phyloP scores from a whole-genome alignment of 75 land plant species.

The Isoetes taiwanensis region DNA sequence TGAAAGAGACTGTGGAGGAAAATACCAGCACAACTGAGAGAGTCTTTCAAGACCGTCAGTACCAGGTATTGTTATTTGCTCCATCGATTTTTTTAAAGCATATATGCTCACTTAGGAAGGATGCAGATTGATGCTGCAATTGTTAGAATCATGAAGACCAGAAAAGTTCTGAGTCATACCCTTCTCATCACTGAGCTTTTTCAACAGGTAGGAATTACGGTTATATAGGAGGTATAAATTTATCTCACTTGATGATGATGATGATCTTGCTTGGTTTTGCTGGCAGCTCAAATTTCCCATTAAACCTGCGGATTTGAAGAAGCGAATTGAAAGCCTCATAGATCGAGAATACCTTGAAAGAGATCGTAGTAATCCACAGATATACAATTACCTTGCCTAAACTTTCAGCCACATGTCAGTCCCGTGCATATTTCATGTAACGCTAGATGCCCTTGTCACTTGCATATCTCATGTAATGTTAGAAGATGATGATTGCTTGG shows the following conservation, averaged over 20 bases:
- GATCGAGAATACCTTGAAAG: constrained; percentile 96
- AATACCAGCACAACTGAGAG: constrained; percentile 97
- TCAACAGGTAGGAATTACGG: constrained; percentile 62
- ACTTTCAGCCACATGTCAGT: neutral
- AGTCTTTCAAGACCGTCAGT: constrained; percentile 99
- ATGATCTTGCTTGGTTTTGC: neutral
- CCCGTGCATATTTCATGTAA: no score
- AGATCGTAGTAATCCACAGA: constrained; percentile 91
- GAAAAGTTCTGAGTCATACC: constrained; percentile 96
- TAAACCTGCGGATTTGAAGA: constrained; percentile 97
- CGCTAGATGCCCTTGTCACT: no score
- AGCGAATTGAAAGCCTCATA: constrained; percentile 93
- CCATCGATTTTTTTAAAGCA: no score
- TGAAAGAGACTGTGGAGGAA: constrained; percentile 98
- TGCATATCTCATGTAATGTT: no score
- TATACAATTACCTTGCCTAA: constrained; percentile 93
- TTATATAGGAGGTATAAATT: neutral
- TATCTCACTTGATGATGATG: neutral
- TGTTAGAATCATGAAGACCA: constrained; percentile 97
- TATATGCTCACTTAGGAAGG: no score
- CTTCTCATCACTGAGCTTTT: constrained; percentile 94
- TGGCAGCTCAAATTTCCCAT: constrained; percentile 86
- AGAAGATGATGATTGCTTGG: no score
- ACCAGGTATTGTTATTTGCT: constrained; percentile 58
- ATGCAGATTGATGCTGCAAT: constrained; percentile 98